Percentiles rank a stretch among this genome's conserved stretches.
These are phyloP conservation scores for Ogataea populi-albae DNA, from an alignment of 805 yeast species.

Conservation along the genomic window DNA sequence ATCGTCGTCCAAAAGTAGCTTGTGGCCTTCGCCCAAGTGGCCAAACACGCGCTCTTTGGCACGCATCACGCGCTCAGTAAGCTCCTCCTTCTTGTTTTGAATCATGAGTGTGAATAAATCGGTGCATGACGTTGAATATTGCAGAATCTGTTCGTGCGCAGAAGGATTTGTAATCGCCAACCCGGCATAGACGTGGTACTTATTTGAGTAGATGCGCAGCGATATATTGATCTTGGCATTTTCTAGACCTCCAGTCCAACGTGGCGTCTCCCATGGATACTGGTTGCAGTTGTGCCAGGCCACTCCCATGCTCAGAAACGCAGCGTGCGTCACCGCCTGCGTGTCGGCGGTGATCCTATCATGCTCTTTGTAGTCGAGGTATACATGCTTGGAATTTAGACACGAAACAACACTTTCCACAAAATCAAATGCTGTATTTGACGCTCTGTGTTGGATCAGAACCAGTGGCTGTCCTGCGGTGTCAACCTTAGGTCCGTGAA, in stretches of 20 bases:
- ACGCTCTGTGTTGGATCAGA: constrained; percentile 70
- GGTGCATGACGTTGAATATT: constrained; percentile 81
- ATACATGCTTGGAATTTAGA: constrained; percentile 72
- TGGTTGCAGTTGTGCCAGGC: constrained; percentile 85
- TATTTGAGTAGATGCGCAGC: constrained; percentile 83
- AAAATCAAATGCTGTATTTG: constrained; percentile 50
- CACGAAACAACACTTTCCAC: constrained; percentile 67
- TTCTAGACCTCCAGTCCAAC: constrained; percentile 92
- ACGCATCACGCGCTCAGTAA: constrained; percentile 52
- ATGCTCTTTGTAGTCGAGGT: constrained; percentile 81
- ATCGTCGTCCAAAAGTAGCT: constrained; percentile 70
- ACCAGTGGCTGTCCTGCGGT: constrained; percentile 93
- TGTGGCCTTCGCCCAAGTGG: constrained; percentile 52
- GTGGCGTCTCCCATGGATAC: constrained; percentile 87
- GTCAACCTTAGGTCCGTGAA: constrained; percentile 91
- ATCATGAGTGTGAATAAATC: constrained; percentile 83
- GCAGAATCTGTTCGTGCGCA: constrained; percentile 88
- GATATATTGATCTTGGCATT: constrained; percentile 95
- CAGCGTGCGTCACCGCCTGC: constrained; percentile 98
- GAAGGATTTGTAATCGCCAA: constrained; percentile 93
- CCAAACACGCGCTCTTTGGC: constrained; percentile 81
- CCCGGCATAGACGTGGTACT: constrained; percentile 99
- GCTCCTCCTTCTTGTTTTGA: constrained; percentile 57
- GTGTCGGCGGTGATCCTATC: constrained; percentile 97
- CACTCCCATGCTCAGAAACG: constrained; percentile 92